Percentiles rank a stretch among this genome's conserved stretches.
These are phyloP conservation scores for Ceratobasidium theobromae DNA, from an alignment of 1,284 basidiomycete species.

Conservation along the genomic window DNA sequence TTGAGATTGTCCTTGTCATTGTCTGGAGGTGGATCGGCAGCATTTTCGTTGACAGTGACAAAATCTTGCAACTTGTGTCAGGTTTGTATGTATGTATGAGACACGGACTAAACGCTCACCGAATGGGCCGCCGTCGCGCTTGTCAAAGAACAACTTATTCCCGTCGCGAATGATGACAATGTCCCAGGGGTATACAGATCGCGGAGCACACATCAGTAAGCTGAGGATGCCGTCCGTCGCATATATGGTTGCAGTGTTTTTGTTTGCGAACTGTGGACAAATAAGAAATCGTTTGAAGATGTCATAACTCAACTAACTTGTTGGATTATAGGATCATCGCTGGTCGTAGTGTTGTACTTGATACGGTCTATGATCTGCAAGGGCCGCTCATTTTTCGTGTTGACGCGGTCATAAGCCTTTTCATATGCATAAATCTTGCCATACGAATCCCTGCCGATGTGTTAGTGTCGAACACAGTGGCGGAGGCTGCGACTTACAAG, in stretches of 20 bases:
- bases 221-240: constrained; percentile 96
- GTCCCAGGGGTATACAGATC: constrained; percentile 99
- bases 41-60: constrained; percentile 98
- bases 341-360: constrained; percentile 96
- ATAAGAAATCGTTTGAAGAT: background rate
- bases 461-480: constrained; percentile 10
- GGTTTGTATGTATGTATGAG: background rate
- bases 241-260: constrained; percentile 82
- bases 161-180: constrained; percentile 94
- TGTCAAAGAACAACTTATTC: constrained; percentile 95
- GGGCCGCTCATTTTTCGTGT: constrained; percentile 87
- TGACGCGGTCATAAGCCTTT: constrained; percentile 93
- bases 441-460: constrained; percentile 68
- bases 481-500: constrained; percentile 59
- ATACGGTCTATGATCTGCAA: constrained; percentile 93
- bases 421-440: constrained; percentile 94
- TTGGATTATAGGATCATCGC: constrained; percentile 94
- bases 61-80: constrained; percentile 57
- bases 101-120: constrained; percentile 42
- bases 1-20: constrained; percentile 84
- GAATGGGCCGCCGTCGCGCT: constrained; percentile 96
- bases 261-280: constrained; percentile 64
- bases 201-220: constrained; percentile 93
- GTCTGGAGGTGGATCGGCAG: constrained; percentile 89
- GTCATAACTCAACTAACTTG: constrained; percentile 52